Percentiles rank a stretch among this genome's conserved stretches.
phyloP scores from a whole-genome alignment of 2,329 filamentous ascomycete genomes.

The Sclerotinia trifoliorum region DNA sequence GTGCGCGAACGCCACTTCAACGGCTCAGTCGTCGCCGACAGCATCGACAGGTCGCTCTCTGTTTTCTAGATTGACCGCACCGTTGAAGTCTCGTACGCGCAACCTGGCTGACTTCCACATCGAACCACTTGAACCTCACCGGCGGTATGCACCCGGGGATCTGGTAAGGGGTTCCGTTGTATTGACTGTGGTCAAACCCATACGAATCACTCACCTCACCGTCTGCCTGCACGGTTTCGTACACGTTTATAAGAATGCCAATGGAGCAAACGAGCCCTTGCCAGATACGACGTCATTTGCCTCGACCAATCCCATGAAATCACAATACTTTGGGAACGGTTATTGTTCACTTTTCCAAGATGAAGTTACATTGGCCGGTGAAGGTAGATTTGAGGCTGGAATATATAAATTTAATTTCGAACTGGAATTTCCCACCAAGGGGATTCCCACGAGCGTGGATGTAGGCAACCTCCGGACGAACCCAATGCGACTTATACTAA shows the following conservation, averaged over 20 bases:
- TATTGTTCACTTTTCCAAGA: constrained; percentile 81
- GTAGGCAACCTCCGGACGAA: constrained; percentile 54
- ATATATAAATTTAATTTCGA: constrained; percentile 80
- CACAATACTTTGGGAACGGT: constrained; percentile 70
- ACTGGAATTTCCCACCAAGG: constrained; percentile 65
- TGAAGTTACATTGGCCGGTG: constrained; percentile 75
- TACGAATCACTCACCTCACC: constrained; percentile 76
- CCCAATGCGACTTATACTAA: constrained; percentile 18
- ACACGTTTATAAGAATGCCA: constrained; percentile 69
- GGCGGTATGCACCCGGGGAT: constrained; percentile 73
- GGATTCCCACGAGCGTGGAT: constrained; percentile 88
- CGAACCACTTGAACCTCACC: constrained; percentile 72
- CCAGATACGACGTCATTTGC: constrained; percentile 39
- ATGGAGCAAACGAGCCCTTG: constrained; percentile 51
- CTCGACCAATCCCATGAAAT: constrained; percentile 42
- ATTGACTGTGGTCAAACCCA: constrained; percentile 69
- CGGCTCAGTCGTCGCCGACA: constrained; percentile 31
- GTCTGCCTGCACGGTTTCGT: constrained; percentile 77
- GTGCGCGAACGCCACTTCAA: constrained; percentile 38
- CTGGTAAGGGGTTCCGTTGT: constrained; percentile 69
- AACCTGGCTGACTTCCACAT: constrained; percentile 78
- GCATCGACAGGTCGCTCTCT: constrained; percentile 36
- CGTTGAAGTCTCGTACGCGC: constrained; percentile 50
- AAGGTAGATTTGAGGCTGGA: constrained; percentile 70
- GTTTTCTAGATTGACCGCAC: constrained; percentile 47